Evolutionary conservation across 139 green algal species (phyloP).

Genomic region (Closterium sp.): DNA sequence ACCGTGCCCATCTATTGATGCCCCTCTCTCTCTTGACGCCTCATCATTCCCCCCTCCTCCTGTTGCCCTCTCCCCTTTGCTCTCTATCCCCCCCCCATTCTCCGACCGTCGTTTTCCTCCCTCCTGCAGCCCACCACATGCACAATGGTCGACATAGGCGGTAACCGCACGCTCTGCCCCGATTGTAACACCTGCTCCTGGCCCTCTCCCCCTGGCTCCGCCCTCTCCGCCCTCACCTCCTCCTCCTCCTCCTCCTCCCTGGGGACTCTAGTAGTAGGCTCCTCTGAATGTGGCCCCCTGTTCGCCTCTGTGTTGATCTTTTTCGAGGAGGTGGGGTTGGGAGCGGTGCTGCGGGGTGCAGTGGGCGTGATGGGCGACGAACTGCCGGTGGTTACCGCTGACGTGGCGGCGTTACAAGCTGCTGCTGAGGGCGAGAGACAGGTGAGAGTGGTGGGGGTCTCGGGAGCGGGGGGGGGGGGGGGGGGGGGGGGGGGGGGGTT

Average conservation of each 20-base stretch:
- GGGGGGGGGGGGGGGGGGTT: too few species aligned
- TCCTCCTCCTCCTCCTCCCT: slow-evolving; percentile 58
- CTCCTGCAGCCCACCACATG: neutral
- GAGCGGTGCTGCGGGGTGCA: neutral
- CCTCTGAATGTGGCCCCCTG: slow-evolving; percentile 54
- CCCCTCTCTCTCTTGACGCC: too few species aligned
- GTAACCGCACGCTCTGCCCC: neutral
- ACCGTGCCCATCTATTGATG: too few species aligned
- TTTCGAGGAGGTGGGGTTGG: slow-evolving; percentile 30
- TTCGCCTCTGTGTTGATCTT: slow-evolving; percentile 20
- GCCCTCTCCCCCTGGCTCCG: neutral
- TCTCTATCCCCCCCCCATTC: neutral
- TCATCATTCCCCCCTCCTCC: too few species aligned
- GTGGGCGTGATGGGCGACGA: neutral
- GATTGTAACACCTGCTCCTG: neutral
- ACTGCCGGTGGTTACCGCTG: neutral
- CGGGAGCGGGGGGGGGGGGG: too few species aligned
- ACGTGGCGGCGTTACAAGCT: neutral
- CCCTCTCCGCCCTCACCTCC: neutral
- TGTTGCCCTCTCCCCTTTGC: neutral
- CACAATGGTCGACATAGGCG: neutral
- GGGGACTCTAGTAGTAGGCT: slow-evolving; percentile 73
- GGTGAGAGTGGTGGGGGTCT: neutral
- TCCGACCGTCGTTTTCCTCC: neutral
- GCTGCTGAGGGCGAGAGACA: neutral